phyloP scores from a whole-genome alignment of 768 basidiomycete genomes.

The Serendipita sp. region DNA sequence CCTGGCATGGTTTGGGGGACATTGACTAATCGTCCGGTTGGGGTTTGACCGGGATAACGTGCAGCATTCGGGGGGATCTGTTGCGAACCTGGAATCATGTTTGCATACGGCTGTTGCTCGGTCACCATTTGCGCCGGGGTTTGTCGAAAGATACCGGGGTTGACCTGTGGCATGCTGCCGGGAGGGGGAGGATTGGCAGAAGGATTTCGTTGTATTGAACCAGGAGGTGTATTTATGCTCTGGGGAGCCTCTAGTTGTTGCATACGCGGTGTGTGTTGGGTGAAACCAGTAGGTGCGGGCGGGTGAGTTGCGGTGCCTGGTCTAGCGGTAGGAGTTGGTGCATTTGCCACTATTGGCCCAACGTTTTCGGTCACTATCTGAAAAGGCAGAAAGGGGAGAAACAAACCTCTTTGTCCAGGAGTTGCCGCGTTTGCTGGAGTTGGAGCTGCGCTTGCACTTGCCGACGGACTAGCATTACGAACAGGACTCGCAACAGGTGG shows the following conservation, averaged over 20 bases:
- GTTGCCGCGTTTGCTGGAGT: background rate
- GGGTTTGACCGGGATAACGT: background rate
- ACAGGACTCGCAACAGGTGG: background rate
- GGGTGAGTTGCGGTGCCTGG: background rate
- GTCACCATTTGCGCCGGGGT: background rate
- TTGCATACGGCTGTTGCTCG: background rate
- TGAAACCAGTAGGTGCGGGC: background rate
- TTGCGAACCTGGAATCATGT: background rate
- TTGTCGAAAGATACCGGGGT: background rate
- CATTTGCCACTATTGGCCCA: background rate
- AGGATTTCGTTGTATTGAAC: background rate
- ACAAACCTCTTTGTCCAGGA: background rate
- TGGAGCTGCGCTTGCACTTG: background rate
- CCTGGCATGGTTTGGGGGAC: background rate
- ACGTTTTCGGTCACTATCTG: background rate
- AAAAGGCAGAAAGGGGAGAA: background rate
- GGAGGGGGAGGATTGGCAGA: background rate
- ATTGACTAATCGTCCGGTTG: no score
- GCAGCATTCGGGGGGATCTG: background rate
- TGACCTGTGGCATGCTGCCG: background rate
- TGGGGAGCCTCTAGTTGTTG: background rate
- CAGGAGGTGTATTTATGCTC: background rate
- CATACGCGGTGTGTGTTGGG: background rate
- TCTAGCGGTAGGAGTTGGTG: background rate
- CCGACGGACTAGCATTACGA: background rate